Evolutionary conservation across 257 asterid species (phyloP).

Genomic region (Nicotiana undulata): DNA sequence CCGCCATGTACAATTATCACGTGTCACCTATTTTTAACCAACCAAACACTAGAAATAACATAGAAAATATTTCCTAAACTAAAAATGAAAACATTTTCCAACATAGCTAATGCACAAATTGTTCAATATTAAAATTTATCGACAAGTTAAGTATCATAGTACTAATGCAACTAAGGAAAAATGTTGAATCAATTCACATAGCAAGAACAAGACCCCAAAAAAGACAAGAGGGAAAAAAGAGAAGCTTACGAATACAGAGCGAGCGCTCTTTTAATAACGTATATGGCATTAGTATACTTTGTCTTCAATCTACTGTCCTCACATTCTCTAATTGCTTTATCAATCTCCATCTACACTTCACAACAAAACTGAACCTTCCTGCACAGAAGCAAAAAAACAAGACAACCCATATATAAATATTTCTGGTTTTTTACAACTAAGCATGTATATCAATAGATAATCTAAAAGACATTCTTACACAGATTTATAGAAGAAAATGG

Average conservation of each 20-base stretch:
- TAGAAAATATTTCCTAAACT: neutral
- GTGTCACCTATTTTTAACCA: neutral
- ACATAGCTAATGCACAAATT: neutral
- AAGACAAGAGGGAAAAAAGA: neutral
- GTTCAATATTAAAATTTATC: neutral
- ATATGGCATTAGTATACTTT: conserved; percentile 76
- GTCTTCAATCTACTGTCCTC: conserved; percentile 78
- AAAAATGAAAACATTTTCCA: neutral
- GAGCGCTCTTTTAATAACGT: conserved; percentile 74
- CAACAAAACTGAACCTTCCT: conserved; percentile 9
- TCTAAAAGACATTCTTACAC: neutral
- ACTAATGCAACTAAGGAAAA: neutral
- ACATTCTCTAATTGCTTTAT: conserved; percentile 57
- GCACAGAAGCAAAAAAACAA: neutral
- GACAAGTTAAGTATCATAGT: neutral
- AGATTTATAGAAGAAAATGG: neutral
- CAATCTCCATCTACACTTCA: conserved; percentile 55
- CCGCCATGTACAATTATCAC: neutral
- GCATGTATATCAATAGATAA: neutral
- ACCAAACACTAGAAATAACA: neutral
- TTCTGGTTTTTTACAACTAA: neutral
- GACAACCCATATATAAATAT: neutral
- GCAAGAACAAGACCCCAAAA: neutral
- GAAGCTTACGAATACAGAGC: conserved; percentile 75
- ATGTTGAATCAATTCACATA: neutral